Conservation (phyloP, 2,329 filamentous ascomycete species). For the Aureobasidium sp. region DNA sequence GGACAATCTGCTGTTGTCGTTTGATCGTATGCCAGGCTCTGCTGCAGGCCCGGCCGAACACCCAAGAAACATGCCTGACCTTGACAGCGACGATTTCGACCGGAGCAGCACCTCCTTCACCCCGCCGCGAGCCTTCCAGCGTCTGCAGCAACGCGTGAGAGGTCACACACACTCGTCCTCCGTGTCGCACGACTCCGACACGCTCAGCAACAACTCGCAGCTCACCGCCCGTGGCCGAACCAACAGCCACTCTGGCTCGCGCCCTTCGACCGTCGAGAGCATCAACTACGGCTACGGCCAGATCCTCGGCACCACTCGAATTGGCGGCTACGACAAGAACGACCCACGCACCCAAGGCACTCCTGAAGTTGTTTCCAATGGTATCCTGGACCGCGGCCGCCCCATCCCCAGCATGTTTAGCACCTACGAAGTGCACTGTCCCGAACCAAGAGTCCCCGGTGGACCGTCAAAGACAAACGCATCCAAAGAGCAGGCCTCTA, state of each 20-base stretch:
- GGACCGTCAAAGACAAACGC: constrained; percentile 53
- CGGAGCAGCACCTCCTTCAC: constrained; percentile 15
- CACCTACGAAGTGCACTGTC: constrained; percentile 37
- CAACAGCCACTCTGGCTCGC: constrained; percentile 16
- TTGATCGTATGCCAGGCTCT: constrained; percentile 64
- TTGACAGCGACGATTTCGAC: constrained; percentile 23
- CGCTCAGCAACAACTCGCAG: constrained; percentile 30
- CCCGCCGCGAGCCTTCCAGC: constrained; percentile 24
- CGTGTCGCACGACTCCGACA: constrained; percentile 47
- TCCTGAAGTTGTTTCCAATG: constrained; percentile 23
- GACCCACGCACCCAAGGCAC: constrained; percentile 47
- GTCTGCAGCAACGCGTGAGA: constrained; percentile 36
- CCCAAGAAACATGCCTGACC: constrained; percentile 22
- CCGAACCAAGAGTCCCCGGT: constrained; percentile 72
- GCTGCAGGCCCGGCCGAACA: constrained; percentile 13
- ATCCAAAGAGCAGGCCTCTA: constrained; percentile 28
- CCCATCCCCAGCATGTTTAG: constrained; percentile 37
- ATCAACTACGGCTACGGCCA: constrained; percentile 27
- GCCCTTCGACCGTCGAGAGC: constrained; percentile 34
- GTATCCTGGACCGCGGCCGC: constrained; percentile 36
- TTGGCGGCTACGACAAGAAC: constrained; percentile 36
- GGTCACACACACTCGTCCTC: constrained; percentile 54
- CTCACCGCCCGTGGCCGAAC: constrained; percentile 17
- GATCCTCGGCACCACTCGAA: background rate
- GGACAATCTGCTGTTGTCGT: constrained; percentile 87